phyloP scores from a whole-genome alignment of 1,139 yeast species.

The Candida albicans region DNA sequence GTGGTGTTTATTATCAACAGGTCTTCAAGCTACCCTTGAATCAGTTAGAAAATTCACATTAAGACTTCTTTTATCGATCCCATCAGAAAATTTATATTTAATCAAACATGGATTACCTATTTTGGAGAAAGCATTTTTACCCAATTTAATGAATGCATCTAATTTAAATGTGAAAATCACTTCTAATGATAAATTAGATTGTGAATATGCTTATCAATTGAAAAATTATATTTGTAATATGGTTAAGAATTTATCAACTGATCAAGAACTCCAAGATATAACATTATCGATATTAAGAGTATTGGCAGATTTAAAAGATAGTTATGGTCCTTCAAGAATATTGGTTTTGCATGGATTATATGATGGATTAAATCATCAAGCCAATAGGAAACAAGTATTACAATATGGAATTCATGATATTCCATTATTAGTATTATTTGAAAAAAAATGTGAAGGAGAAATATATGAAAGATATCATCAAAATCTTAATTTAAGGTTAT shows the following conservation, averaged over 20 bases:
- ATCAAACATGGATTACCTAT: slow-evolving; percentile 47
- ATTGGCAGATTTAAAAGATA: slow-evolving; percentile 46
- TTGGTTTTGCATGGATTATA: slow-evolving; percentile 60
- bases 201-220: slow-evolving; percentile 61
- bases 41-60: slow-evolving; percentile 70
- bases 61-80: slow-evolving; percentile 55
- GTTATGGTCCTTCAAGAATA: slow-evolving; percentile 73
- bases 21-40: slow-evolving; percentile 76
- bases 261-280: slow-evolving; percentile 23
- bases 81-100: slow-evolving; percentile 49
- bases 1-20: slow-evolving; percentile 68
- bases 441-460: slow-evolving; percentile 58
- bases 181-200: slow-evolving; percentile 29
- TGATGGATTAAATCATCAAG: slow-evolving; percentile 38
- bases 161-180: slow-evolving; percentile 47
- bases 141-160: slow-evolving; percentile 64
- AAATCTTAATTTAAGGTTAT: slow-evolving; percentile 47
- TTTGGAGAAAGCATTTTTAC: slow-evolving; percentile 55
- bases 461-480: slow-evolving; percentile 53
- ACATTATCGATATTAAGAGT: slow-evolving; percentile 40
- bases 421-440: slow-evolving; percentile 48
- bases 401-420: slow-evolving; percentile 30
- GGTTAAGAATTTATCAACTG: slow-evolving; percentile 34
- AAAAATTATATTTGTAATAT: slow-evolving; percentile 48
- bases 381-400: slow-evolving; percentile 21